phyloP scores from a whole-genome alignment of 257 asterid species.

The Solanum sitiens region DNA sequence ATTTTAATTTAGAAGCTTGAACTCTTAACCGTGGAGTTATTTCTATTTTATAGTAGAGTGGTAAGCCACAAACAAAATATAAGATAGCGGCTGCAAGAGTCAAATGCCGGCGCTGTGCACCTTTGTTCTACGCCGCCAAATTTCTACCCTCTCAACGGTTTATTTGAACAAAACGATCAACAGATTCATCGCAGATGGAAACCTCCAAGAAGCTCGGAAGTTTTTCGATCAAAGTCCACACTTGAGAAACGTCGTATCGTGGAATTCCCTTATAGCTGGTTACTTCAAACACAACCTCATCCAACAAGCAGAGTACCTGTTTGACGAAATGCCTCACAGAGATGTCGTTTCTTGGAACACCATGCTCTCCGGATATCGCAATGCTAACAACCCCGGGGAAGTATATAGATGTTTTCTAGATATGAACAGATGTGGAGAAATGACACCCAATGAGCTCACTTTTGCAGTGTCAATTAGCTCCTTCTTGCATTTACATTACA shows the following conservation, averaged over 20 bases:
- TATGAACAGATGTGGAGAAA: not conserved
- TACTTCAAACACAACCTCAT: constrained; percentile 39
- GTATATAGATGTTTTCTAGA: not conserved
- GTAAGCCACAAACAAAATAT: no score
- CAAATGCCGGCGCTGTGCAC: not conserved
- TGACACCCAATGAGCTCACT: constrained; percentile 9
- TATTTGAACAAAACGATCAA: not conserved
- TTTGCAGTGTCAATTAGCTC: not conserved
- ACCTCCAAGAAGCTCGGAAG: not conserved
- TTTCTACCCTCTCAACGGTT: not conserved
- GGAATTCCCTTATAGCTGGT: constrained; percentile 60
- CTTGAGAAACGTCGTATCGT: constrained; percentile 32
- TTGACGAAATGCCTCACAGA: constrained; percentile 39
- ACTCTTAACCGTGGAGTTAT: no score
- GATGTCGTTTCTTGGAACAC: constrained; percentile 24
- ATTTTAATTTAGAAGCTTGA: no score
- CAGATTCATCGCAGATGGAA: not conserved
- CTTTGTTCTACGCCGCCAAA: not conserved
- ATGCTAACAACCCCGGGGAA: not conserved
- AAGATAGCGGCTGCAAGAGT: not conserved
- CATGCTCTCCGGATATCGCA: constrained; percentile 7
- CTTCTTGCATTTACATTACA: not conserved
- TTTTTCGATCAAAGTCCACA: not conserved
- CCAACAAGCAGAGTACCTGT: constrained; percentile 26
- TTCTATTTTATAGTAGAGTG: no score